Evolutionary conservation across 2,329 filamentous ascomycete genomes (phyloP), one percentile per base, ranked within the genome.

Genomic region (Beauveria rudraprayagi): DNA sequence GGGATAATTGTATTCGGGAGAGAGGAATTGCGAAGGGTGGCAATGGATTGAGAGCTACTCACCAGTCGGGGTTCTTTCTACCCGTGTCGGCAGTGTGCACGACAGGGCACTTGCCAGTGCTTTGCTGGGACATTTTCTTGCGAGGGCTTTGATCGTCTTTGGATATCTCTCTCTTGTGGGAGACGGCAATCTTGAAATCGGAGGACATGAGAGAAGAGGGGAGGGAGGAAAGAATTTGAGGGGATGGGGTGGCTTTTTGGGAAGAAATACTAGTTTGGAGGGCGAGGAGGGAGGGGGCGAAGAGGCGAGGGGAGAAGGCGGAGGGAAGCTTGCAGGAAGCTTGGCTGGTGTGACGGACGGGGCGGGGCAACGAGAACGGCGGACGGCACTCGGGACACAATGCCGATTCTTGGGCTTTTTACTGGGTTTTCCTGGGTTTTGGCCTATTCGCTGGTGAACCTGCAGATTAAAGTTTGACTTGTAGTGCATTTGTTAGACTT

Each of bases 91-190:
- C 56, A 52, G 47, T 52, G 56, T 60, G 56, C 37, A 60, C 48
- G 56, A 60, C 56, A 24, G 56, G 56, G 56, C 56, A 60, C 56
- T 60, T 60, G 56, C 47, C 48, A 26, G 55, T 40, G 30, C 22
- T 57, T 50, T 57, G 8, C 17, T 51, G 56, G 26, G 56, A 14
- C 56, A 60, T 60, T 60, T 46, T 68, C 66, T 64, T 66, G 68
- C 62, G 72, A 72, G 66, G 71, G 28, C 56, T 62, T 61, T 62
- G 53, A 52, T 56, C 57, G 57, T 63, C 58, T 34, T 44, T 61
- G 37, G 64, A 62, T 51, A 63, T 50, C 53, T 63, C 56, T 63
- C 62, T 55, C 60, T 56, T 60, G 47, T 60, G 56, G 43, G 62
- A 59, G 59, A 63, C 24, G 55, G 62, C 7, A 56, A 56, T 11